Base-by-base conservation (phyloP, 2,329 filamentous ascomycete genomes). In the Mariannaea elegans region DNA sequence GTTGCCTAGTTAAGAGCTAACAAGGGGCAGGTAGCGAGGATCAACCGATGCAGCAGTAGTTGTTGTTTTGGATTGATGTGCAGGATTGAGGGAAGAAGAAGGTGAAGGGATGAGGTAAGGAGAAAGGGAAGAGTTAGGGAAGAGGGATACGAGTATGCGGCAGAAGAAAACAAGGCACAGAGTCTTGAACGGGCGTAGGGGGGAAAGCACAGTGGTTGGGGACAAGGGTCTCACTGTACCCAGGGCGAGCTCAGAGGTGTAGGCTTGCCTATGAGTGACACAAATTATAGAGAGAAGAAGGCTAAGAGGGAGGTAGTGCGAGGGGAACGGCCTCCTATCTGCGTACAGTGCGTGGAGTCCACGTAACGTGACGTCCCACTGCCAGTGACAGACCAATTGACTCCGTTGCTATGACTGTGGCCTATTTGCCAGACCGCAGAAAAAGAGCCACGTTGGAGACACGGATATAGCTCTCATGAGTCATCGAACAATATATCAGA, bases 211-310 rank as follows among this genome's bases (percentile, higher is more conserved):
- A 44, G 19, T 44, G 39, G 36, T 13, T 18, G 7, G 5, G 9
- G 18, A n/a, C 12, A 14, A 27, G 39, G 19, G 10, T 2, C 10
- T 7, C 39, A 44, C 39, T 44, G 21, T 44, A 23, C 4, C 10
- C 4, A 7, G 12, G 39, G 21, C 24, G 18, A 44, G 10, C 7
- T 14, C 21, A 7, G 18, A 24, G 21, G 13, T 4, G 39, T 4
- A 47, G 54, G 57, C 32, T 59, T 63, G 64, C 50, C 36, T 58
- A 54, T 10, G 21, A 41, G 66, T 68, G 62, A 67, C 65, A 65
- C 62, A 52, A 42, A 44, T 53, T 19, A 48, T 57, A 51, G 63
- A 44, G 56, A 54, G 21, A 18, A 7, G 19, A 12, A 44, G 19
- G n/a, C 19, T 8, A 21, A 24, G 21, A 27, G 2, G 39, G 21